These are phyloP conservation scores for Panellus pusillus DNA, from an alignment of 768 basidiomycete genomes.

Conservation along the genomic window DNA sequence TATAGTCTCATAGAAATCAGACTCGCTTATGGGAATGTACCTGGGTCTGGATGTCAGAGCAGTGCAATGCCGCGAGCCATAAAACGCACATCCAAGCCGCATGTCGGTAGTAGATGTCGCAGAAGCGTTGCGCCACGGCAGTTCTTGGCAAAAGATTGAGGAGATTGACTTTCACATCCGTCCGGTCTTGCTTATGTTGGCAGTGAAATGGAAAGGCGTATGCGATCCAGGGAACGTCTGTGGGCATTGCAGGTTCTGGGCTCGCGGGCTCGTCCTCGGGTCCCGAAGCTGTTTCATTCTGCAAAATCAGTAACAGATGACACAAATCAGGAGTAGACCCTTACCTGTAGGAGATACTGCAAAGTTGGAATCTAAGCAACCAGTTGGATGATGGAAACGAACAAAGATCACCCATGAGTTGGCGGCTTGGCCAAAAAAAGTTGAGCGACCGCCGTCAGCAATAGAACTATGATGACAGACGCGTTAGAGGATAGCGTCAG, in stretches of 20 bases:
- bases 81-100: constrained; percentile 69
- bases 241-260: constrained; percentile 42
- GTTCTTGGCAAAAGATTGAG: constrained; percentile 46
- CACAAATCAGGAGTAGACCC: constrained; percentile 15
- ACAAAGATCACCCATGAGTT: constrained; percentile 61
- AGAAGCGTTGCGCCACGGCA: constrained; percentile 36
- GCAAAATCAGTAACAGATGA: constrained; percentile 10
- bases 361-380: neutral
- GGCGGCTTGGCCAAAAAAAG: constrained; percentile 65
- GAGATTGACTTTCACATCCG: constrained; percentile 46
- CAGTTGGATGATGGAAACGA: neutral
- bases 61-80: neutral
- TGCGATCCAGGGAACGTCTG: constrained; percentile 59
- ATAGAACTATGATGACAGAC: constrained; percentile 49
- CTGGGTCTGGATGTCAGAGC: constrained; percentile 31
- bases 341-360: constrained; percentile 67
- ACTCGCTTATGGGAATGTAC: constrained; percentile 66
- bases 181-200: constrained; percentile 41
- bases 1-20: constrained; percentile 53
- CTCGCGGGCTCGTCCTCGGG: constrained; percentile 45
- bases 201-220: constrained; percentile 60
- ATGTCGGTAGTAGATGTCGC: constrained; percentile 61
- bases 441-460: constrained; percentile 59
- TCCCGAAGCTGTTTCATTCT: constrained; percentile 62
- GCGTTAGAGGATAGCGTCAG: constrained; percentile 11